Conservation (phyloP, 225 moss, liverwort and hornwort genomes). For the Ulota crispa region DNA sequence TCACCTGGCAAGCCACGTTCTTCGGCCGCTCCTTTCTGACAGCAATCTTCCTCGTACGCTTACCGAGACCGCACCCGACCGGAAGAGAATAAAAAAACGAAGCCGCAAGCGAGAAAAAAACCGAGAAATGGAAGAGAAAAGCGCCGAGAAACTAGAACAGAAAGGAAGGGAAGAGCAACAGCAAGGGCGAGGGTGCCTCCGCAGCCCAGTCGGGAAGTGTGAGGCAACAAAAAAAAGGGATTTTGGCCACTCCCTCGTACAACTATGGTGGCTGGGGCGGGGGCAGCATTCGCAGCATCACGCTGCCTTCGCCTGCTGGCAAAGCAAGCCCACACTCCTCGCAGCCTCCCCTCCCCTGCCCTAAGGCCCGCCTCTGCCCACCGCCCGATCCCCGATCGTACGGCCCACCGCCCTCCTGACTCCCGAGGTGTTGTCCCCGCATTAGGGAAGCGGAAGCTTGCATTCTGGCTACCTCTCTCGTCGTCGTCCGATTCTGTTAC, state of each 20-base stretch:
- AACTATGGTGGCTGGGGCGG: not conserved
- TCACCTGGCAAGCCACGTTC: no score
- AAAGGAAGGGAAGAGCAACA: not conserved
- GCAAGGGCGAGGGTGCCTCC: not conserved
- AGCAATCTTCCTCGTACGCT: not conserved
- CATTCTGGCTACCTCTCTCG: not conserved
- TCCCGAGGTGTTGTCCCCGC: not conserved
- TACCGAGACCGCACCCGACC: not conserved
- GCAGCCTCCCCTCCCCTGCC: not conserved
- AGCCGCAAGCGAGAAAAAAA: not conserved
- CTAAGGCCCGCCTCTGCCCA: not conserved
- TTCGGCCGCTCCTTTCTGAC: no score
- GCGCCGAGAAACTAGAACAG: not conserved
- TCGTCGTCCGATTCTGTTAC: not conserved
- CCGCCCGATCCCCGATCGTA: constrained; percentile 25
- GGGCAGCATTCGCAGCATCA: not conserved
- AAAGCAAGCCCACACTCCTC: not conserved
- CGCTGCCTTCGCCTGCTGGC: not conserved
- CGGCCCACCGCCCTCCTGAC: not conserved
- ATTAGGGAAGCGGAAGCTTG: constrained; percentile 20
- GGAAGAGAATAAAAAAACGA: not conserved
- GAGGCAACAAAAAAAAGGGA: not conserved
- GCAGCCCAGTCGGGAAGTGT: not conserved
- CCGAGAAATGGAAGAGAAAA: not conserved
- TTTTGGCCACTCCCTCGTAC: not conserved